Percentiles rank a stretch among this genome's conserved stretches.
phyloP scores from a whole-genome alignment of 2,329 filamentous ascomycete genomes.

The Paramyrothecium roridum region DNA sequence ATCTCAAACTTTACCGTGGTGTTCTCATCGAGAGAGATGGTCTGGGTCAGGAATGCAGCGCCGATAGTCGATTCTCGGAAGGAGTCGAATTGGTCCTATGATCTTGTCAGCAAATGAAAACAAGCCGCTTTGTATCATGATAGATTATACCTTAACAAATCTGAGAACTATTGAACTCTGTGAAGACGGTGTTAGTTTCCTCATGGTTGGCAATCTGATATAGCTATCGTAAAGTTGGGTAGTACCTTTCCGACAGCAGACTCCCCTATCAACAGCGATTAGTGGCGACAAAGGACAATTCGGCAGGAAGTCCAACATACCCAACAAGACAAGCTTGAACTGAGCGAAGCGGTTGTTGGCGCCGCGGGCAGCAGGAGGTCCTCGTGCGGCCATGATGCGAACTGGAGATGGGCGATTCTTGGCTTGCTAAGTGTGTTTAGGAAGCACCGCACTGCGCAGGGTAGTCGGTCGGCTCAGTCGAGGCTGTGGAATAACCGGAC shows the following conservation, averaged over 20 bases:
- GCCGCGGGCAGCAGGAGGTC: constrained; percentile 59
- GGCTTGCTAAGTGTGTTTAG: neutral
- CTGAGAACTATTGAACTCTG: constrained; percentile 96
- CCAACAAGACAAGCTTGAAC: constrained; percentile 96
- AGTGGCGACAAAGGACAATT: constrained; percentile 4
- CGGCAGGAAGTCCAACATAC: constrained; percentile 49
- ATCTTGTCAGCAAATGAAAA: constrained; percentile 7
- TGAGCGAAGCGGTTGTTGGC: constrained; percentile 89
- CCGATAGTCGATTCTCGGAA: constrained; percentile 98
- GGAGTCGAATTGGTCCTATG: constrained; percentile 93
- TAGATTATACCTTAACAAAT: constrained; percentile 82
- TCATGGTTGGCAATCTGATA: constrained; percentile 4
- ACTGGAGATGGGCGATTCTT: constrained; percentile 15
- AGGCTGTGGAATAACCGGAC: no score
- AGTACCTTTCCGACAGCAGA: constrained; percentile 96
- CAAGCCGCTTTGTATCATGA: neutral
- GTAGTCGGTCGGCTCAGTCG: neutral
- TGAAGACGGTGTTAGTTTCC: constrained; percentile 13
- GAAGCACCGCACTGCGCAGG: neutral
- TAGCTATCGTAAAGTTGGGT: constrained; percentile 3
- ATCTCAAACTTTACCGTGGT: constrained; percentile 99
- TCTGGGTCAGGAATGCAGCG: constrained; percentile 97
- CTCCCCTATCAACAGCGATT: constrained; percentile 67
- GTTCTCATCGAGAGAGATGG: constrained; percentile 94
- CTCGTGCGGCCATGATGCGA: constrained; percentile 77